Base-by-base conservation (phyloP, 2,329 filamentous ascomycete genomes). In the Colletotrichum gloeosporioides region DNA sequence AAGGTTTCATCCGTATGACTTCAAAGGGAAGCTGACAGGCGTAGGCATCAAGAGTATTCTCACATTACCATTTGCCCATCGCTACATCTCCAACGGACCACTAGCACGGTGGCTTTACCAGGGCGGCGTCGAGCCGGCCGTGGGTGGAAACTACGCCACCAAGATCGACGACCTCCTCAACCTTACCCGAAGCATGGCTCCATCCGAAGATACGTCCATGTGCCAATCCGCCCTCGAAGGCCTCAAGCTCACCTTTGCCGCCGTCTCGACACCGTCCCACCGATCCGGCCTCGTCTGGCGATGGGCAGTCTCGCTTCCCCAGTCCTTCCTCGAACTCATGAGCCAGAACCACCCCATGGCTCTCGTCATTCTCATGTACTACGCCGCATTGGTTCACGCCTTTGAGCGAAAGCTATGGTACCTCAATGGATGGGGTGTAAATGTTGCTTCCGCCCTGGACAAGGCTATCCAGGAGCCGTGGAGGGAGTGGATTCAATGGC, bases 311-410 rank as follows among this genome's bases (percentile, higher is more conserved):
- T 78, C 77, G 3, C 63, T 79, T 9, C 77, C 78, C 13, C 66
- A 71, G 18, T 39, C 73, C 2, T 79, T 79, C 36, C 69, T 79
- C 29, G 78, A 79, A 65, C 49, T 79, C 53, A 69, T 79, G 34
- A 68, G 39, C 65, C 66, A 72, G 36, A 71, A 74, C 10, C 71
- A 78, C 31, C 77, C 70, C 1, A 77, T 79, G 71, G 78, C 78
- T 9, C 77, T 79, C 18, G 71, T 78, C 53, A 78, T 79, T 3
- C 57, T 79, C 32, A 78, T 77, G 73, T 77, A 79, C 64, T 79
- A 77, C 63, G 78, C 78, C 16, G 78, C 78, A 27, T 44, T 79
- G 32, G 73, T 73, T 3, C 61, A 74, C 7, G 65, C 78, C 1
- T 64, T 69, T 22, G 74, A 76, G n/a, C 64, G 65, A 6, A 73